Evolutionary conservation across 2,329 filamentous ascomycete species (phyloP).

Genomic region (Malbranchea cinnamomea): DNA sequence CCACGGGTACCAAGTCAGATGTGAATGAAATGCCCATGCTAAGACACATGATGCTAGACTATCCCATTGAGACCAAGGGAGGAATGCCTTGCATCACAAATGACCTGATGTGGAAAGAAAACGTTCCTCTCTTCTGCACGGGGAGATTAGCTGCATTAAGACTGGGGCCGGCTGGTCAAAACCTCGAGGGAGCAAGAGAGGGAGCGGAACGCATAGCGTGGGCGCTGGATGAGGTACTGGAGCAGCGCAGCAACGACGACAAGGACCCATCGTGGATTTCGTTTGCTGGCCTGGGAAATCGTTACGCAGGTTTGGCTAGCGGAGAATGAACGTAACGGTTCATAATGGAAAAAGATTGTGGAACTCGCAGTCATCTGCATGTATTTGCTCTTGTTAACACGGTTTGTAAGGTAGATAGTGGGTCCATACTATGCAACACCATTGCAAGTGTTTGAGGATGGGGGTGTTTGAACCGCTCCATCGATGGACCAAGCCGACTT

Average conservation of each 20-base stretch:
- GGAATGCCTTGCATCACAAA: constrained; percentile 61
- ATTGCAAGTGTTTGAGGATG: too few relatives aligned
- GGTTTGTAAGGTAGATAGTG: too few relatives aligned
- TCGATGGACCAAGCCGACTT: too few relatives aligned
- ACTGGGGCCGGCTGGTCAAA: constrained; percentile 57
- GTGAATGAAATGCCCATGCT: constrained; percentile 47
- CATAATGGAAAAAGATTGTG: too few relatives aligned
- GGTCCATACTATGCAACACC: too few relatives aligned
- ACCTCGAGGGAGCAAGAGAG: constrained; percentile 56
- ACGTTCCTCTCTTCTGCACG: constrained; percentile 58
- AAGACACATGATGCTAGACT: constrained; percentile 40
- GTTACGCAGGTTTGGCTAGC: constrained; percentile 18
- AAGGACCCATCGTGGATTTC: constrained; percentile 18
- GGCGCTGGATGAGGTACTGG: constrained; percentile 48
- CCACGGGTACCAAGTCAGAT: constrained; percentile 55
- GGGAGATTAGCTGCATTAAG: constrained; percentile 53
- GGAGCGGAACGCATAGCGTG: constrained; percentile 61
- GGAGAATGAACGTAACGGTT: too few relatives aligned
- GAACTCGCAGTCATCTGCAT: too few relatives aligned
- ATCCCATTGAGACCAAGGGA: constrained; percentile 47
- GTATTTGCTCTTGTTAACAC: too few relatives aligned
- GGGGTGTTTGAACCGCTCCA: too few relatives aligned
- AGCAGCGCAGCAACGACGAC: constrained; percentile 12
- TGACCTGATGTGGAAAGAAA: constrained; percentile 59
- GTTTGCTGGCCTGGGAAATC: constrained; percentile 27